Base-by-base conservation (phyloP, 768 basidiomycete species). In the Holtermannia corniformis region DNA sequence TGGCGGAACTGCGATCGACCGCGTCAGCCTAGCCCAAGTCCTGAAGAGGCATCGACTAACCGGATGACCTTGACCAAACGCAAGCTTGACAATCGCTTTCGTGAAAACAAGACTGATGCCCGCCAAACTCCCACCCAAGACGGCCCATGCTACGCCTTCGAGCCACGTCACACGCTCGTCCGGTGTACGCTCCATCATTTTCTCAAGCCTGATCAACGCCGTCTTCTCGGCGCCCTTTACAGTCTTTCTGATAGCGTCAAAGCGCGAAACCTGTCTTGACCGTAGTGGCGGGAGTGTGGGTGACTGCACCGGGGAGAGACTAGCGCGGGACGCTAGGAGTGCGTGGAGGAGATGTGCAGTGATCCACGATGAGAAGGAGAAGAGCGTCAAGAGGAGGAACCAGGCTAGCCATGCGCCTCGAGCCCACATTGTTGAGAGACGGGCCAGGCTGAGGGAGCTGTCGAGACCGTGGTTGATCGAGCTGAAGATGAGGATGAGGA, bases 71-170 rank as follows among this genome's bases (percentile, higher is more conserved):
- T 56, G 50, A 16, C 57, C 37, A n/a, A 56, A 51, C 14, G 59
- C 59, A 5, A 65, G 50, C 59, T 65, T 62, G 13, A 62, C 44
- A 25, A 78, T 80, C 21, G 83, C 76, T 64, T 82, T 85, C 4
- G 84, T 84, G 56, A 96, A 92, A 2, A 97, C 88, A 52, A 97
- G 76, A 71, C 83, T 86, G 41, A 83, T 82, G 4, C 92, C 93
- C 4, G 89, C 88, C 37, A 97, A 75, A 28, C 88, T 85, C 12
- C 92, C 92, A 27, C 92, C 91, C 50, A 83, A 82, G 57, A 90
- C 90, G 2, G 89, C 86, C 93, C 92, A 96, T 1, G 84, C 84
- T 47, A 97, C 88, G 13, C 91, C 92, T 43, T 92, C 77, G 23
- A 86, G 83, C 87, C 90, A 95, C 5, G 85, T 84, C 41, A 97